Evolutionary conservation across 257 asterid genomes (phyloP).

Genomic region (Anisodus tanguticus): DNA sequence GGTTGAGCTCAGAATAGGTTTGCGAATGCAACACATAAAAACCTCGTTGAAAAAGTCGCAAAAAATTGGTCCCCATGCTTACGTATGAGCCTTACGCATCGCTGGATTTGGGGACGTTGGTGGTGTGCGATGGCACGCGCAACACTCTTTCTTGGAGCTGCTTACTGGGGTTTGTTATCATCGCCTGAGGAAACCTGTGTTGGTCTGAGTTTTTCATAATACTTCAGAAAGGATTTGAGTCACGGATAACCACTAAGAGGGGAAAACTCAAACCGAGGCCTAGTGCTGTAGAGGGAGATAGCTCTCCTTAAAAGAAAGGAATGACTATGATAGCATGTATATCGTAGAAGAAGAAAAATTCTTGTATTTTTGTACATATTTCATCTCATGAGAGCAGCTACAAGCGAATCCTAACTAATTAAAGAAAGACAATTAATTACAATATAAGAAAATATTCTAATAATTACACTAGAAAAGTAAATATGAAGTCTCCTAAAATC

Average conservation of each 20-base stretch:
- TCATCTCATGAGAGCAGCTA: neutral
- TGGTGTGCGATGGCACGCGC: neutral
- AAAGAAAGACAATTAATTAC: too few species aligned
- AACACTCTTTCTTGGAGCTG: neutral
- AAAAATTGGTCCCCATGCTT: neutral
- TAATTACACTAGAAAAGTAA: neutral
- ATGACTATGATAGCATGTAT: neutral
- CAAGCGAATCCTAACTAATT: neutral
- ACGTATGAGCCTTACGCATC: neutral
- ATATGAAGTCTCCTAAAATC: neutral
- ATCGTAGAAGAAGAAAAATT: too few species aligned
- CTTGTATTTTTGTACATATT: too few species aligned
- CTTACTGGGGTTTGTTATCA: neutral
- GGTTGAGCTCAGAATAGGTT: neutral
- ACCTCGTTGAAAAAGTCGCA: neutral
- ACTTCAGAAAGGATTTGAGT: neutral
- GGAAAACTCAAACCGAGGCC: neutral
- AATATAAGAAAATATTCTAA: neutral
- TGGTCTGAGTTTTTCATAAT: neutral
- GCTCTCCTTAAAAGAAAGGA: neutral
- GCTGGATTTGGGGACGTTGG: neutral
- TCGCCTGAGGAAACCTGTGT: neutral
- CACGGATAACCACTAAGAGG: neutral
- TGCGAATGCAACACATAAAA: neutral
- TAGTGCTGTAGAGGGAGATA: neutral